Percentiles rank a stretch among this genome's conserved stretches.
phyloP scores from a whole-genome alignment of 164 flowering plant genomes.

The Dillenia turbinata region DNA sequence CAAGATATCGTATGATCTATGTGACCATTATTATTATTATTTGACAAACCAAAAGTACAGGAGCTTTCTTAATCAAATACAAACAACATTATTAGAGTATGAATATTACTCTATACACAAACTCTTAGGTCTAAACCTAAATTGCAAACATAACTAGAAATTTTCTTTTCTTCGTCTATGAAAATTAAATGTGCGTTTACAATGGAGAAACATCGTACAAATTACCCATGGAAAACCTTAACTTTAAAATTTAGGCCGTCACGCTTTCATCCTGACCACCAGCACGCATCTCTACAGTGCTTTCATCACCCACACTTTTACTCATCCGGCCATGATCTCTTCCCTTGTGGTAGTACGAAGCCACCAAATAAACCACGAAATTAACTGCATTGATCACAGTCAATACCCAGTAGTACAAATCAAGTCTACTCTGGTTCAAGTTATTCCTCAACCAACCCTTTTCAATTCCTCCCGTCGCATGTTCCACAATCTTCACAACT shows the following conservation, averaged over 20 bases:
- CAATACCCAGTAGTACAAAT: conserved; percentile 64
- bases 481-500: conserved; percentile 38
- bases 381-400: conserved; percentile 43
- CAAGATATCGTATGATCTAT: too few relatives aligned
- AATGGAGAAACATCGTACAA: background rate
- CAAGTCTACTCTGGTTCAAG: conserved; percentile 48
- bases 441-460: conserved; percentile 58
- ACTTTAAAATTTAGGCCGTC: background rate
- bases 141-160: background rate
- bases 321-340: conserved; percentile 9
- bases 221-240: background rate
- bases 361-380: conserved; percentile 41
- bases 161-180: background rate
- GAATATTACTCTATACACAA: background rate
- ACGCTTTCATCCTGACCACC: background rate
- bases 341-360: conserved; percentile 41
- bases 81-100: background rate
- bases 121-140: background rate
- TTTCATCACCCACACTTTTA: conserved; percentile 26
- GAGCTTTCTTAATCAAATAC: background rate
- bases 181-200: background rate
- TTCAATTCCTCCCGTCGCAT: conserved; percentile 38
- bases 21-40: background rate
- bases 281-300: background rate
- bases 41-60: background rate